Percentiles rank a stretch among this genome's conserved stretches.
These are phyloP conservation scores for Cyathus striatus DNA, from an alignment of 768 basidiomycete species.

Conservation along the genomic window DNA sequence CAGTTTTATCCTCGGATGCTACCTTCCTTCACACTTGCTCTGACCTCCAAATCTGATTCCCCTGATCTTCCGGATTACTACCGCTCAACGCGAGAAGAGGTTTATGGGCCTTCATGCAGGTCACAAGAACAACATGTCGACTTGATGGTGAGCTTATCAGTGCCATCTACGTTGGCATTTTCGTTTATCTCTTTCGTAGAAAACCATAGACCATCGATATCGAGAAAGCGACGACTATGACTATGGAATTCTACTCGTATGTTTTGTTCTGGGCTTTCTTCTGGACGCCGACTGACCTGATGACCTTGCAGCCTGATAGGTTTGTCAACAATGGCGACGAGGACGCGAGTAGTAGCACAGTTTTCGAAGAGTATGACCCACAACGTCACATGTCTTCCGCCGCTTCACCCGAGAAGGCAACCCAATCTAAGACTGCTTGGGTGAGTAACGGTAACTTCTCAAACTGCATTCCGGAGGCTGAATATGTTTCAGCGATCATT, in stretches of 20 bases:
- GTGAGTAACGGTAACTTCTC: too few species aligned
- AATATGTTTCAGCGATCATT: too few species aligned
- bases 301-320: too few species aligned
- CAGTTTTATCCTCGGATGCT: too few species aligned
- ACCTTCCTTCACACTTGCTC: background rate
- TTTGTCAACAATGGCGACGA: too few species aligned
- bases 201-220: background rate
- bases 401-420: too few species aligned
- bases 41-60: background rate
- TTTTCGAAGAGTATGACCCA: too few species aligned
- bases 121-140: background rate
- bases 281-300: background rate
- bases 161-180: too few species aligned
- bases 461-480: too few species aligned
- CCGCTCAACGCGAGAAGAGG: background rate
- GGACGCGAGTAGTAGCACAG: too few species aligned
- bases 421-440: too few species aligned
- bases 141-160: background rate
- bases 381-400: too few species aligned
- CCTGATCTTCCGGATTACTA: background rate
- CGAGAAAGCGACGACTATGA: background rate
- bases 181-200: background rate
- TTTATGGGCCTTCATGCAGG: background rate
- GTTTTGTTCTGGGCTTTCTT: background rate
- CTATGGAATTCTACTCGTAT: background rate